Evolutionary conservation across 441 rosid genomes (phyloP).

Genomic region (Rhodomyrtus psidioides): DNA sequence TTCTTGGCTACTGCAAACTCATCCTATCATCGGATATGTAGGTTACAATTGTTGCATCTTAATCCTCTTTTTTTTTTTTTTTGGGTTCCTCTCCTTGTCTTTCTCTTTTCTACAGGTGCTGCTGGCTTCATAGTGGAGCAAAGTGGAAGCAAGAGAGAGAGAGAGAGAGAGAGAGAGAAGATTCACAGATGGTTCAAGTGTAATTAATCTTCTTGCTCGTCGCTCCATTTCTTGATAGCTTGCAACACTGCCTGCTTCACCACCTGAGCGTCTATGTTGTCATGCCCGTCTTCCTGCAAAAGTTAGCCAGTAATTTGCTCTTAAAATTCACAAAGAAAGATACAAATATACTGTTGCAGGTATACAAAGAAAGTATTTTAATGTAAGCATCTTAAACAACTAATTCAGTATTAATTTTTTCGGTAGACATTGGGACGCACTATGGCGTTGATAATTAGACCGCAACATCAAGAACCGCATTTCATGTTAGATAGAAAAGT

Average conservation of each 20-base stretch:
- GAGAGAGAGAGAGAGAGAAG: background rate
- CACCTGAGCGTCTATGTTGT: slow-evolving; percentile 30
- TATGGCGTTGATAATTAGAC: background rate
- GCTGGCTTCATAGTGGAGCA: background rate
- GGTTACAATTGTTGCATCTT: background rate
- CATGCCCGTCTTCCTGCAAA: slow-evolving; percentile 16
- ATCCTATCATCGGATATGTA: background rate
- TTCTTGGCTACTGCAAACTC: background rate
- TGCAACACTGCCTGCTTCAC: slow-evolving; percentile 34
- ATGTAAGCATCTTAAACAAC: background rate
- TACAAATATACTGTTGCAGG: background rate
- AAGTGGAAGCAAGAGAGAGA: background rate
- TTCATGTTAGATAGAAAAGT: background rate
- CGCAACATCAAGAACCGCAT: background rate
- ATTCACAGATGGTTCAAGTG: background rate
- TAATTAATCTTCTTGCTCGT: background rate
- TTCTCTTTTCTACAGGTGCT: background rate
- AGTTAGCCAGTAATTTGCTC: background rate
- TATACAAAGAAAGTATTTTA: background rate
- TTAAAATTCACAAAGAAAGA: background rate
- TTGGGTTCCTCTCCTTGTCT: background rate
- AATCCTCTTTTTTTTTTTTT: background rate
- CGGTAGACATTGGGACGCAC: background rate
- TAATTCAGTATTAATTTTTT: background rate
- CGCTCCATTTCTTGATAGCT: slow-evolving; percentile 31